These are phyloP conservation scores for Purshia tridentata DNA, from an alignment of 306 rosid genomes.

Conservation along the genomic window DNA sequence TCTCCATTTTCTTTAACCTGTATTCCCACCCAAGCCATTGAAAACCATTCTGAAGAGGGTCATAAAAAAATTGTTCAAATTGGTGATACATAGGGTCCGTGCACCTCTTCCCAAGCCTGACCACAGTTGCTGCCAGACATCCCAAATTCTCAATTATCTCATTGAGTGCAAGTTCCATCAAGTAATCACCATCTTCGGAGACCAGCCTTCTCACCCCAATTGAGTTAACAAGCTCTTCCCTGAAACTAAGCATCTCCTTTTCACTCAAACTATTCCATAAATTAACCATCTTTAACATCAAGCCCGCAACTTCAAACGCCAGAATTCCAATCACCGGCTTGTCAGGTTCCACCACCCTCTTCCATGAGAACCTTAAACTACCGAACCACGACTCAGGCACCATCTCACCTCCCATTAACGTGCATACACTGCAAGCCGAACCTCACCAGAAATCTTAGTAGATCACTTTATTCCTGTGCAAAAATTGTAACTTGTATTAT, in stretches of 20 bases:
- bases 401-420: slow-evolving; percentile 43
- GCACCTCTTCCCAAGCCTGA: slow-evolving; percentile 66
- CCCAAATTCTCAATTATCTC: slow-evolving; percentile 61
- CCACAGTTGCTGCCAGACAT: slow-evolving; percentile 52
- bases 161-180: slow-evolving; percentile 63
- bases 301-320: slow-evolving; percentile 64
- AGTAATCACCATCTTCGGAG: slow-evolving; percentile 51
- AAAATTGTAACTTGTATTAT: slow-evolving; percentile 23
- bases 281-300: slow-evolving; percentile 69
- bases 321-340: slow-evolving; percentile 63
- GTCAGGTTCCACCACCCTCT: slow-evolving; percentile 36
- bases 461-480: slow-evolving; percentile 35
- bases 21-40: slow-evolving; percentile 74
- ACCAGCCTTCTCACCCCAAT: slow-evolving; percentile 60
- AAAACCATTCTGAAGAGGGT: slow-evolving; percentile 45
- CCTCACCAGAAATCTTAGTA: slow-evolving; percentile 21
- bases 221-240: slow-evolving; percentile 48
- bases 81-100: slow-evolving; percentile 54
- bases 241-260: slow-evolving; percentile 42
- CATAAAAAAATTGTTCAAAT: slow-evolving; percentile 49
- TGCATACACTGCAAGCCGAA: slow-evolving; percentile 14
- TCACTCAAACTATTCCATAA: slow-evolving; percentile 72
- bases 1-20: slow-evolving; percentile 79
- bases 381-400: slow-evolving; percentile 42
- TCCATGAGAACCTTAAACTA: slow-evolving; percentile 45